These are phyloP conservation scores for Fusarium sp. DNA, from an alignment of 2,329 filamentous ascomycete species.

Conservation along the genomic window DNA sequence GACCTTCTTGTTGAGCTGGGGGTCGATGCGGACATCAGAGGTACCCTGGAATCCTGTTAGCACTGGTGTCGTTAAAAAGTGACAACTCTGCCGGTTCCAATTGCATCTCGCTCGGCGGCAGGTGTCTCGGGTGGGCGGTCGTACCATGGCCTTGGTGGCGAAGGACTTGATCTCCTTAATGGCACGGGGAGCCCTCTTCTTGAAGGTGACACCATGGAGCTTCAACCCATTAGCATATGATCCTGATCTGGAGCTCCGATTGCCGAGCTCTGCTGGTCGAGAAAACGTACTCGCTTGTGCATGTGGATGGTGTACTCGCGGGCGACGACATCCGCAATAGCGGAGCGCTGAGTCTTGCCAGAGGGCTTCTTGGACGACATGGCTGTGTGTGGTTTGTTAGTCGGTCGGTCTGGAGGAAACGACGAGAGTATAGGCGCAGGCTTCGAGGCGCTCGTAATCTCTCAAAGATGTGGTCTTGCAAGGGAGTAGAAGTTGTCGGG, in stretches of 20 bases:
- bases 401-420: conserved; percentile 33
- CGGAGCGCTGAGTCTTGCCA: conserved; percentile 75
- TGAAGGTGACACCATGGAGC: conserved; percentile 98
- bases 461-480: conserved; percentile 25
- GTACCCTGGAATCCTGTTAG: conserved; percentile 76
- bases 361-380: conserved; percentile 58
- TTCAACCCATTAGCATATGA: conserved; percentile 53
- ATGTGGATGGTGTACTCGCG: conserved; percentile 99
- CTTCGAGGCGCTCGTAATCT: conserved; percentile 37
- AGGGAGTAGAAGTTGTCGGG: conserved; percentile 38
- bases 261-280: conserved; percentile 19
- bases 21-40: conserved; percentile 96
- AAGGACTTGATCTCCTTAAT: conserved; percentile 99
- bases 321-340: conserved; percentile 98
- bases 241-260: conserved; percentile 16
- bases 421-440: conserved; percentile 23
- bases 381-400: conserved; percentile 50
- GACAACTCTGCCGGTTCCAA: conserved; percentile 13
- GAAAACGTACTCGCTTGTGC: conserved; percentile 81
- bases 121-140: conserved; percentile 48
- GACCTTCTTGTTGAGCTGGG: conserved; percentile 99
- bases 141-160: conserved; percentile 94
- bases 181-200: conserved; percentile 98
- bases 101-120: conserved; percentile 22
- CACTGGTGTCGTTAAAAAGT: conserved; percentile 12